phyloP scores from a whole-genome alignment of 164 flowering plant genomes.

The Cinnamomum micranthum region DNA sequence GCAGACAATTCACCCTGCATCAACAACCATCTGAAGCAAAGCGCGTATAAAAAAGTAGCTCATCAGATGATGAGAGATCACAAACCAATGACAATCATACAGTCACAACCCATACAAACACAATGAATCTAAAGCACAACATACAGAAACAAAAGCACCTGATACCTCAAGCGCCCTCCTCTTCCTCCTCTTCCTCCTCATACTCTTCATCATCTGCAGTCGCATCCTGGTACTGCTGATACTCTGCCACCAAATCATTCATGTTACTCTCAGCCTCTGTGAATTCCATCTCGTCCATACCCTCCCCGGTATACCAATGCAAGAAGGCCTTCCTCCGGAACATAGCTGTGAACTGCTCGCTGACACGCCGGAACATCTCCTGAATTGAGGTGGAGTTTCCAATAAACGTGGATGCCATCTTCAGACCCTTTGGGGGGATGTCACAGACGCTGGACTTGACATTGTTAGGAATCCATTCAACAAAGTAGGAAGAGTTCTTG shows the following conservation, averaged over 20 bases:
- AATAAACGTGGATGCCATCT: constrained; percentile 23
- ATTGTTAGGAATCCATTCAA: constrained; percentile 25
- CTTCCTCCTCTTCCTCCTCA: constrained; percentile 9
- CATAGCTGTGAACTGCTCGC: constrained; percentile 19
- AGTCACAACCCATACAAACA: neutral
- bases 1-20: too few species aligned
- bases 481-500: constrained; percentile 26
- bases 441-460: constrained; percentile 27
- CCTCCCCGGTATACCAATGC: constrained; percentile 22
- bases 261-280: constrained; percentile 22
- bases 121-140: neutral
- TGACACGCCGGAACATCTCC: constrained; percentile 16
- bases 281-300: constrained; percentile 22
- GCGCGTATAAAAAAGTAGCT: too few species aligned
- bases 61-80: too few species aligned
- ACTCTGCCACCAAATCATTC: constrained; percentile 14
- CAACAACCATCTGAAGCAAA: too few species aligned
- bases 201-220: constrained; percentile 27
- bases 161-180: neutral
- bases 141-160: neutral
- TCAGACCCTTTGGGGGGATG: constrained; percentile 22
- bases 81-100: too few species aligned
- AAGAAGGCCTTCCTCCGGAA: constrained; percentile 17
- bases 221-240: constrained; percentile 42
- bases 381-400: constrained; percentile 23